phyloP scores from a whole-genome alignment of 495 filamentous ascomycete species.

The Copromyces sp. region DNA sequence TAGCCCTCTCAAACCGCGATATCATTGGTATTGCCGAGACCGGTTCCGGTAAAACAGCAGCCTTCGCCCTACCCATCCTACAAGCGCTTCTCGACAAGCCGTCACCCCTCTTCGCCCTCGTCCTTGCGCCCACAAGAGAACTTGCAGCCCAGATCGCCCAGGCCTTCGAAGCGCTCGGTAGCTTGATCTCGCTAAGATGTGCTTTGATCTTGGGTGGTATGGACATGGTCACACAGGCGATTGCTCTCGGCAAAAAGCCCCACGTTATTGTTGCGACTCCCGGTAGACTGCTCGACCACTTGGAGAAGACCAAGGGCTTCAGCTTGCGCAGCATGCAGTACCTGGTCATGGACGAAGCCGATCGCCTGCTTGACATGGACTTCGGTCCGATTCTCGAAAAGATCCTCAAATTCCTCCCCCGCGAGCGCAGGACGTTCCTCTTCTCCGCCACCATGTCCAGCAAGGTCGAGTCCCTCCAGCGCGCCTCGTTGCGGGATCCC shows the following conservation, averaged over 20 bases:
- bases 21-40: slow-evolving; percentile 92
- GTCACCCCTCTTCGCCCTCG: slow-evolving; percentile 62
- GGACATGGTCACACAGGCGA: slow-evolving; percentile 86
- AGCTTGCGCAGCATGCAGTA: slow-evolving; percentile 64
- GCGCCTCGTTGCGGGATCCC: slow-evolving; percentile 75
- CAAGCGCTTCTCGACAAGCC: slow-evolving; percentile 80
- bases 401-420: slow-evolving; percentile 78
- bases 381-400: slow-evolving; percentile 90
- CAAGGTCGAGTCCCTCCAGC: slow-evolving; percentile 85
- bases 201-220: slow-evolving; percentile 82
- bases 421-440: slow-evolving; percentile 72
- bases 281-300: slow-evolving; percentile 80
- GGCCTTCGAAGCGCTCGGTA: slow-evolving; percentile 72
- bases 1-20: slow-evolving; percentile 72
- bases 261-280: slow-evolving; percentile 86
- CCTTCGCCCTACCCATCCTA: slow-evolving; percentile 82
- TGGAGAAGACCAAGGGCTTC: slow-evolving; percentile 96
- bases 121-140: slow-evolving; percentile 87
- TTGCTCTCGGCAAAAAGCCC: slow-evolving; percentile 83
- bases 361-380: slow-evolving; percentile 81
- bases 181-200: slow-evolving; percentile 67
- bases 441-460: slow-evolving; percentile 91
- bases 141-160: slow-evolving; percentile 83
- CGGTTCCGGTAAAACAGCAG: slow-evolving; percentile 84
- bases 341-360: slow-evolving; percentile 91